These are phyloP conservation scores for Emydomyces testavorans DNA, from an alignment of 2,329 filamentous ascomycete species.

Conservation along the genomic window DNA sequence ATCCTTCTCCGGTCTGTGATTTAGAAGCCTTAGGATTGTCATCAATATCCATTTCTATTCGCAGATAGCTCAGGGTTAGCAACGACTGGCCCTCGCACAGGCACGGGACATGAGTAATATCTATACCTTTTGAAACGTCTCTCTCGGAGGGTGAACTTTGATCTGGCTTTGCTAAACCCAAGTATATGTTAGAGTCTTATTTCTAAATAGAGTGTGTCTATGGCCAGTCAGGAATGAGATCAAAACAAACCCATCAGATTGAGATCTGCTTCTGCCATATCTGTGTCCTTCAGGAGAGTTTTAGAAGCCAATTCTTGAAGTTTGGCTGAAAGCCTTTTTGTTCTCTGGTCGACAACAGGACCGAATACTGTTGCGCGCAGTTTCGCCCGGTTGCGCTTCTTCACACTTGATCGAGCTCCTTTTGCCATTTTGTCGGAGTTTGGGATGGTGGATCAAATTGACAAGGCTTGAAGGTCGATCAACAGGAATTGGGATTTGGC, in stretches of 20 bases:
- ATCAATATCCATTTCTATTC: slow-evolving; percentile 34
- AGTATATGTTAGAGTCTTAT: background rate
- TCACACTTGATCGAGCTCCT: slow-evolving; percentile 63
- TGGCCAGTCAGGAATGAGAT: background rate
- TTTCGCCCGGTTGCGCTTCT: slow-evolving; percentile 71
- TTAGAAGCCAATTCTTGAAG: slow-evolving; percentile 68
- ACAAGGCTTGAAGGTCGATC: background rate
- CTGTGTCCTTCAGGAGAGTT: slow-evolving; percentile 40
- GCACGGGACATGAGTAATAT: background rate
- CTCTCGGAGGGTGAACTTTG: slow-evolving; percentile 1
- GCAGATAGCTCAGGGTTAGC: background rate
- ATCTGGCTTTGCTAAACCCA: slow-evolving; percentile 2
- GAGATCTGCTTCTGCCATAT: slow-evolving; percentile 29
- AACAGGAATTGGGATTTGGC: no score
- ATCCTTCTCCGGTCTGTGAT: slow-evolving; percentile 19
- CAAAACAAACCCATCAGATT: slow-evolving; percentile 21
- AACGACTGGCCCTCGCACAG: background rate
- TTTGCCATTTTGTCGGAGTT: slow-evolving; percentile 60
- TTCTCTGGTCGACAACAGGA: slow-evolving; percentile 66
- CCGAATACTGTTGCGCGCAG: slow-evolving; percentile 75
- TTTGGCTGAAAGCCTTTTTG: slow-evolving; percentile 74
- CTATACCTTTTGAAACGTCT: background rate
- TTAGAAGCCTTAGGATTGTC: slow-evolving; percentile 18
- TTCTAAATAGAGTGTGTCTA: no score
- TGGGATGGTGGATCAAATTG: background rate